Evolutionary conservation across 148 eudicot species (phyloP).

Genomic region (Rhododendron simsii): DNA sequence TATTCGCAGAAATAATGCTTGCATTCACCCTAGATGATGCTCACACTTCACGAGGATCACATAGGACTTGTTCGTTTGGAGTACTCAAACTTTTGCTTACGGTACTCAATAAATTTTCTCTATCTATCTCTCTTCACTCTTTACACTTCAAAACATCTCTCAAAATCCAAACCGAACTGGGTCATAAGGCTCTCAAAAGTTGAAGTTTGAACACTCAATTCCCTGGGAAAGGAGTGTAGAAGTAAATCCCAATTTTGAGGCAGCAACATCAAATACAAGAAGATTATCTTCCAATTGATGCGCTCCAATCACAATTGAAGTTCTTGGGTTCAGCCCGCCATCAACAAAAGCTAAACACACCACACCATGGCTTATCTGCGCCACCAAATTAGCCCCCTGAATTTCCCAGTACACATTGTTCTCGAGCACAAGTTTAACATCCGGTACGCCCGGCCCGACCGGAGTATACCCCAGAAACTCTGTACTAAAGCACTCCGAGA

Average conservation of each 20-base stretch:
- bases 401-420: constrained; percentile 11
- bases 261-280: neutral
- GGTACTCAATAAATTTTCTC: too few relatives aligned
- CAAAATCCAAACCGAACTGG: too few relatives aligned
- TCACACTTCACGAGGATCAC: too few relatives aligned
- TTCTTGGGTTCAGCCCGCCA: constrained; percentile 16
- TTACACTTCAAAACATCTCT: too few relatives aligned
- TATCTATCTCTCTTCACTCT: too few relatives aligned
- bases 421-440: constrained; percentile 3
- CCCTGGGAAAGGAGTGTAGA: neutral
- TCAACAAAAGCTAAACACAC: constrained; percentile 9
- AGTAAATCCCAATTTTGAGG: neutral
- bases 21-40: too few relatives aligned
- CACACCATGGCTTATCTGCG: neutral
- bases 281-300: constrained; percentile 5
- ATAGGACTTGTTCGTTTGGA: too few relatives aligned
- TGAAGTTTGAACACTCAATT: neutral
- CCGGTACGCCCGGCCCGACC: constrained; percentile 7
- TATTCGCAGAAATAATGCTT: too few relatives aligned
- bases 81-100: too few relatives aligned
- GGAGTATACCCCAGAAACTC: neutral
- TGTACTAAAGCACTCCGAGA: constrained; percentile 11
- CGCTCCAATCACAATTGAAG: constrained; percentile 19
- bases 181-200: neutral
- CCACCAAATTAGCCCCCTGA: constrained; percentile 8